Base-by-base conservation (phyloP, 2,329 filamentous ascomycete species). In the Fusarium torulosum region DNA sequence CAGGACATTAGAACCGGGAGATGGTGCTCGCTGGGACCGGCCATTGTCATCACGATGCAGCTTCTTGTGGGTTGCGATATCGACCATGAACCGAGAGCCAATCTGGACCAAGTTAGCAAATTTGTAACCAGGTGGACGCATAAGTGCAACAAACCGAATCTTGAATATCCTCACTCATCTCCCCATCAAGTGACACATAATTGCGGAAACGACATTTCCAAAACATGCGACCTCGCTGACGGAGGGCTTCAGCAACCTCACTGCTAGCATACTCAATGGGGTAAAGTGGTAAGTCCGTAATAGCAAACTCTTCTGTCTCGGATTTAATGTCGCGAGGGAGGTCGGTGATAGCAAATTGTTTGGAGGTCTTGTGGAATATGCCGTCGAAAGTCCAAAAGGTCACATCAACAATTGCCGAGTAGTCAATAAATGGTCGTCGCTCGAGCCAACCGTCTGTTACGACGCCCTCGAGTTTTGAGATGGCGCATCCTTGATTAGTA, bases 161-260 rank as follows among this genome's bases (percentile, higher is more conserved):
- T 20, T 45, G 19, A 4, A 2, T 5, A 4, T 5, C 13, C 19
- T 1, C 20, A 3, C n/a, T 20, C 3, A 13, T 20, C 11, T 45
- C 43, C 8, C 31, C 14, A 8, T n/a, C n/a, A 4, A 35, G 14
- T n/a, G 4, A 27, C 2, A 53, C 37, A 4, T 56, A 56, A 17
- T 56, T 56, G 2, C 53, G 46, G 13, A 7, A 4, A 0, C 53
- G 37, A 3, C 53, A 56, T 17, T 56, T 42, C 53, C 29, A 56
- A 3, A 42, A 56, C 46, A 56, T 56, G 2, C 15, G 8, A 1
- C 47, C 53, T 0, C 38, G 46, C 1, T 17, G 17, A 3, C 21
- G 25, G 0, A 57, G 29, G 4, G 2, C 40, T 1, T 4, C 0
- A 6, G 4, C 3, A 7, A 21, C 19, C 0, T 3, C 14, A 0